Percentiles rank a stretch among this genome's conserved stretches.
Evolutionary conservation across 2,329 filamentous ascomycete species (phyloP).

Genomic region (Rutstroemia sp.): DNA sequence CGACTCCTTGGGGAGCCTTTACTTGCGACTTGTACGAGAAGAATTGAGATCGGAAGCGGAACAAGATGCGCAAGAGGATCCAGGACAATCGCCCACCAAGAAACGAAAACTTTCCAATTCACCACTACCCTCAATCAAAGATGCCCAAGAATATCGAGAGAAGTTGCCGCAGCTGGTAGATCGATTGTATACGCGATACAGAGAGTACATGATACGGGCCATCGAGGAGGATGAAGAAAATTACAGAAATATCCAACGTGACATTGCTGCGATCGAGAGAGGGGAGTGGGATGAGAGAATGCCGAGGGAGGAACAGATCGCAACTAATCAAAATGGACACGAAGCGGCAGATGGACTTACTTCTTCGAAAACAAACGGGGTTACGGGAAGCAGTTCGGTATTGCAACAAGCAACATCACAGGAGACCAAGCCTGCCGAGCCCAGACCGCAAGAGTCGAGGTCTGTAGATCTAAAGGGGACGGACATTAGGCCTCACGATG

Average conservation of each 20-base stretch:
- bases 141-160: conserved; percentile 56
- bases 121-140: conserved; percentile 54
- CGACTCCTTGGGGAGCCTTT: conserved; percentile 72
- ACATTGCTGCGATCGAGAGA: conserved; percentile 62
- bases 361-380: not conserved
- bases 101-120: conserved; percentile 71
- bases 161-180: conserved; percentile 65
- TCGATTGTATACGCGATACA: conserved; percentile 69
- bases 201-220: conserved; percentile 58
- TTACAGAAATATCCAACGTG: conserved; percentile 54
- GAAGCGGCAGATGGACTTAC: not conserved
- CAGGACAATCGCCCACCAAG: conserved; percentile 47
- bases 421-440: not conserved
- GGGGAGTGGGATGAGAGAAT: conserved; percentile 43
- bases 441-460: conserved; percentile 7
- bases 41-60: conserved; percentile 49
- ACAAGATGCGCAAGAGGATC: conserved; percentile 34
- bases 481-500: not conserved
- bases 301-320: conserved; percentile 16
- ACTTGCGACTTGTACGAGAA: conserved; percentile 67
- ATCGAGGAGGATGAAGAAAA: conserved; percentile 68
- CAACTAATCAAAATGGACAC: conserved; percentile 4
- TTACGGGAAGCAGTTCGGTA: not conserved
- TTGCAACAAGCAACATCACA: not conserved
- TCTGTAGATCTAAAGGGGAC: conserved; percentile 2